Evolutionary conservation across 371 early-diverging fungal genomes (phyloP).

Genomic region (Scutellospora calospora): DNA sequence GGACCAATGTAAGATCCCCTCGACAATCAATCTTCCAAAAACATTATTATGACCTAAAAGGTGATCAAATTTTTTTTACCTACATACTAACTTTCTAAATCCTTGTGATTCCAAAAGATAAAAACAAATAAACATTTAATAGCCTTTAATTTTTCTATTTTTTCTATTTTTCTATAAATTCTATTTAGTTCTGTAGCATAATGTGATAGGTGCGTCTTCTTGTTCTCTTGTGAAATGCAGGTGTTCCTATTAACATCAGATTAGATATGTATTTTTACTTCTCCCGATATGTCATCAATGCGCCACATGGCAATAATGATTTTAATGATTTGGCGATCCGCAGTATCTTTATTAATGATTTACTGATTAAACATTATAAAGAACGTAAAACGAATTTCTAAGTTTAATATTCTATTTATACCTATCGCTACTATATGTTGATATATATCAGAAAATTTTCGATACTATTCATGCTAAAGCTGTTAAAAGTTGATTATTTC

Average conservation of each 20-base stretch:
- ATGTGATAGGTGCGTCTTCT: not conserved
- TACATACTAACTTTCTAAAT: not conserved
- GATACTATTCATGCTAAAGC: too few relatives aligned
- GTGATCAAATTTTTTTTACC: not conserved
- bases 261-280: not conserved
- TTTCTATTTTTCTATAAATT: not conserved
- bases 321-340: too few relatives aligned
- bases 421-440: too few relatives aligned
- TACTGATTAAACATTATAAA: too few relatives aligned
- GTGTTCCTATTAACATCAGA: not conserved
- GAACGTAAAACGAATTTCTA: too few relatives aligned
- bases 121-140: not conserved
- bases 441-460: too few relatives aligned
- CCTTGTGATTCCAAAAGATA: not conserved
- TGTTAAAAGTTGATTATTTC: too few relatives aligned
- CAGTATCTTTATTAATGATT: too few relatives aligned
- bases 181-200: not conserved
- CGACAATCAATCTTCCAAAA: slow-evolving; percentile 16
- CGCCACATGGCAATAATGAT: slow-evolving; percentile 18
- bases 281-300: slow-evolving; percentile 14
- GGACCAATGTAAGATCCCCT: not conserved
- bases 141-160: too few relatives aligned
- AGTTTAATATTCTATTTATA: too few relatives aligned
- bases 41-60: not conserved
- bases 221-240: too few relatives aligned